phyloP scores from a whole-genome alignment of 495 filamentous ascomycete species.

The Aspergillus sclerotiicarbonarius region DNA sequence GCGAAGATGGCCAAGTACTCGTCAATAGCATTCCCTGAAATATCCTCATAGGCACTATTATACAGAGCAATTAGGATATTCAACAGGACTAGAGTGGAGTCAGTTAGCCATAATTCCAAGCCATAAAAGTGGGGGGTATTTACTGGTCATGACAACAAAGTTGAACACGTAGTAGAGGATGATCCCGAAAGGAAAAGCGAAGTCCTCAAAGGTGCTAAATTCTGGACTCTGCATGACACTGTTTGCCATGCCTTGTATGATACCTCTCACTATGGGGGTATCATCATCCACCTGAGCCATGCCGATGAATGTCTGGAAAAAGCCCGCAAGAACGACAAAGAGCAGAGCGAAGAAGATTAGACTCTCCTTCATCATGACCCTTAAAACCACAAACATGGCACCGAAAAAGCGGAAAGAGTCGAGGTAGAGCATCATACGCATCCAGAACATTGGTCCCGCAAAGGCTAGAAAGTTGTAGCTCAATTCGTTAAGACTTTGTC shows the following conservation, averaged over 20 bases:
- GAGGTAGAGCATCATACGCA: conserved; percentile 85
- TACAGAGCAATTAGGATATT: conserved; percentile 97
- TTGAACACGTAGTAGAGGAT: conserved; percentile 95
- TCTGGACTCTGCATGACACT: conserved; percentile 87
- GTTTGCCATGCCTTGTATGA: conserved; percentile 87
- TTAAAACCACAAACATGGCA: conserved; percentile 93
- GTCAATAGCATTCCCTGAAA: conserved; percentile 90
- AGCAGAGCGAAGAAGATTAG: conserved; percentile 97
- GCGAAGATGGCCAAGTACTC: conserved; percentile 90
- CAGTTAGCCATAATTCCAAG: conserved; percentile 13
- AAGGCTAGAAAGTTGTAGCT: conserved; percentile 93
- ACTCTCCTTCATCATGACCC: conserved; percentile 99
- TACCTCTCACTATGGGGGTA: conserved; percentile 61
- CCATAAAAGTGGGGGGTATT: conserved; percentile 5
- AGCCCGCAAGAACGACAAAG: conserved; percentile 79
- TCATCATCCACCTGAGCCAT: conserved; percentile 79
- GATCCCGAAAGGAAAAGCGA: conserved; percentile 75
- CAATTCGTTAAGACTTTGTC: conserved; percentile 70
- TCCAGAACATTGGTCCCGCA: conserved; percentile 95
- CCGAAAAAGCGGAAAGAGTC: conserved; percentile 96
- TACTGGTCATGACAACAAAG: conserved; percentile 87
- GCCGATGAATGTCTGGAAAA: conserved; percentile 93
- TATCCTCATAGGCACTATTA: conserved; percentile 93
- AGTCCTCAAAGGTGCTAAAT: conserved; percentile 81
- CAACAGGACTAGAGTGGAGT: conserved; percentile 59